These are phyloP conservation scores for Auriscalpium microsporum DNA, from an alignment of 768 basidiomycete species.

Conservation along the genomic window DNA sequence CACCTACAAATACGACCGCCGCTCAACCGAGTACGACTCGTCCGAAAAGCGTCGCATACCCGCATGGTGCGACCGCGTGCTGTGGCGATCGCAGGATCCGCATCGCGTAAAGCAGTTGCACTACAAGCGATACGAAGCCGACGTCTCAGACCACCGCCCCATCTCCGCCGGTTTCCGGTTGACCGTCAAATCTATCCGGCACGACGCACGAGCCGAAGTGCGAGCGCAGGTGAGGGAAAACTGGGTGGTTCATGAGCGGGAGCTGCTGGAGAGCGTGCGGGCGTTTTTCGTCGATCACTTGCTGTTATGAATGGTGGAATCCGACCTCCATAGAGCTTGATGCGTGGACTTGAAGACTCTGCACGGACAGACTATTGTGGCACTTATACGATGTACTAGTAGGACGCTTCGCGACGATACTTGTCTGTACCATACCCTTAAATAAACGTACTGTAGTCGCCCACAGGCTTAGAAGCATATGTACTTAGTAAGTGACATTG, in stretches of 20 bases:
- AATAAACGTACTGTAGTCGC: too few relatives aligned
- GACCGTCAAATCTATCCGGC: slow-evolving; percentile 63
- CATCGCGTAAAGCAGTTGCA: slow-evolving; percentile 55
- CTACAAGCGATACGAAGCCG: slow-evolving; percentile 78
- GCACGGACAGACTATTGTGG: too few relatives aligned
- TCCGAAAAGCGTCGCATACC: slow-evolving; percentile 85
- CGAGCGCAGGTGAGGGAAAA: slow-evolving; percentile 45
- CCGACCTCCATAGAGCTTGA: too few relatives aligned
- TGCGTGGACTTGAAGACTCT: too few relatives aligned
- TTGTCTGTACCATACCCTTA: too few relatives aligned
- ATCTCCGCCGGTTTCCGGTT: slow-evolving; percentile 73
- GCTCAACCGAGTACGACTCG: slow-evolving; percentile 72
- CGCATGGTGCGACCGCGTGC: slow-evolving; percentile 94
- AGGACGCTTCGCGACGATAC: too few relatives aligned
- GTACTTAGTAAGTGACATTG: too few relatives aligned
- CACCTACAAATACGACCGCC: slow-evolving; percentile 91
- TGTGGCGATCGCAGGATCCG: slow-evolving; percentile 59
- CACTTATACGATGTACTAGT: too few relatives aligned
- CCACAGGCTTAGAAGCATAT: too few relatives aligned
- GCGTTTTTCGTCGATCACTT: slow-evolving; percentile 28
- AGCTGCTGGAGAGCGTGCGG: slow-evolving; percentile 23
- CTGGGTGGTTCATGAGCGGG: slow-evolving; percentile 37
- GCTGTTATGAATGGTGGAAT: slow-evolving; percentile 15
- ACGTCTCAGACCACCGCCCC: slow-evolving; percentile 87
- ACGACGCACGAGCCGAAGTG: slow-evolving; percentile 46